Evolutionary conservation across 176 grass and related monocot species (phyloP).

Genomic region (Calamus simplicifolius): DNA sequence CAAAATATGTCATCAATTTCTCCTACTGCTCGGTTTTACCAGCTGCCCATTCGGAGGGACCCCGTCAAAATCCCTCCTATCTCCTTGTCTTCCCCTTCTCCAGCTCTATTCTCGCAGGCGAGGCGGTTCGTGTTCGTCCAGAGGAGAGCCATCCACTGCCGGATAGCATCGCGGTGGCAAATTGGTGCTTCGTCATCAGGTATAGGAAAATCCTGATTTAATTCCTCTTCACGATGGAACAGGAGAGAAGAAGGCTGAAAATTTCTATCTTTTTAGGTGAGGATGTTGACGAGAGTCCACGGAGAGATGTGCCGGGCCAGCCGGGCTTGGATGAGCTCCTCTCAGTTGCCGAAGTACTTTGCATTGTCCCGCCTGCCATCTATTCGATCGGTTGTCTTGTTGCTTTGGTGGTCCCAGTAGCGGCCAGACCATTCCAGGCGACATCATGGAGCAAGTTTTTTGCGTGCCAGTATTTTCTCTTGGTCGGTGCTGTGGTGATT

Average conservation of each 20-base stretch:
- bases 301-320: conserved; percentile 3
- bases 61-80: too few relatives aligned
- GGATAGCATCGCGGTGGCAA: too few relatives aligned
- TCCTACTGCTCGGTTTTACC: too few relatives aligned
- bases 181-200: too few relatives aligned
- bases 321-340: conserved; percentile 41
- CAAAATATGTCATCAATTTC: too few relatives aligned
- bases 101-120: too few relatives aligned
- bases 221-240: too few relatives aligned
- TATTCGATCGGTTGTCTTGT: conserved; percentile 48
- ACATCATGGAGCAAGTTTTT: conserved; percentile 32
- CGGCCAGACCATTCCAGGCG: conserved; percentile 14
- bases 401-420: conserved; percentile 17
- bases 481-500: conserved; percentile 46
- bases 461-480: conserved; percentile 35
- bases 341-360: conserved; percentile 47
- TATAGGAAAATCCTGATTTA: too few relatives aligned
- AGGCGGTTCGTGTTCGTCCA: too few relatives aligned
- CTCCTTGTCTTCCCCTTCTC: too few relatives aligned
- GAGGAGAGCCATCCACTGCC: too few relatives aligned
- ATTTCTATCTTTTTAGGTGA: conserved; percentile 23
- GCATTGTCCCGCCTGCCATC: conserved; percentile 44
- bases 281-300: neutral
- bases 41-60: too few relatives aligned
- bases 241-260: neutral